Base-by-base conservation (phyloP, 768 basidiomycete genomes). In the Termitomyces sp. region DNA sequence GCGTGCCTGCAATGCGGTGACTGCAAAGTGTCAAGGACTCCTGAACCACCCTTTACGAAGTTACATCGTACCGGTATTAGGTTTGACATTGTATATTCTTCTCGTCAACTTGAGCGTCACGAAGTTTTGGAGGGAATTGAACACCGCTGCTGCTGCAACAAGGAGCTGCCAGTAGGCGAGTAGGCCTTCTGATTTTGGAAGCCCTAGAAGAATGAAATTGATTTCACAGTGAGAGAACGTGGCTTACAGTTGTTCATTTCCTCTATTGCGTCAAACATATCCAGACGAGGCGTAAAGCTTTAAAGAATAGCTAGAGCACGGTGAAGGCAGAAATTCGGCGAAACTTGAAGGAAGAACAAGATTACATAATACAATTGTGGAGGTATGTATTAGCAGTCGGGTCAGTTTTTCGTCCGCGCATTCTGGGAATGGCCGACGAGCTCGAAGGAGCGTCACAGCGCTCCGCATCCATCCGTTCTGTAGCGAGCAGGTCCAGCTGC, bases 91-190 rank as follows among this genome's bases (percentile, higher is more conserved):
- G 71, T 98, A 98, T 10, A 98, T 77, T 67, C 79, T 81, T 57
- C 86, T 84, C 41, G 92, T 95, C 64, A 95, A 73, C 61, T 83
- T 87, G 53, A 91, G 79, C 0, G 91, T 93, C 36, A 79, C 63
- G 67, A 92, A 88, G 73, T 91, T 95, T 71, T 97, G 93, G 3
- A 85, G 66, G 2, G 87, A 84, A 77, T 98, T 98, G 79, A 96
- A 91, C 30, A 93, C 58, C 16, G 93, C 91, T 53, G 87, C 81
- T 23, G 79, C 75, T 40, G 93, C 84, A 40, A 95, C 84, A 61
- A 95, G 66, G 55, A 97, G 82, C 72, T 94, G 89, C 94, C 95
- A 98, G 70, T 85, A 81, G 1, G 93, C 93, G 9, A 99, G 82
- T 68, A 82, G 79, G 32, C 95, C 95, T 8, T 76, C 75, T 14